Percentiles rank a stretch among this genome's conserved stretches.
Evolutionary conservation across 2,329 filamentous ascomycete species (phyloP).

Genomic region (Penicillium sp.): DNA sequence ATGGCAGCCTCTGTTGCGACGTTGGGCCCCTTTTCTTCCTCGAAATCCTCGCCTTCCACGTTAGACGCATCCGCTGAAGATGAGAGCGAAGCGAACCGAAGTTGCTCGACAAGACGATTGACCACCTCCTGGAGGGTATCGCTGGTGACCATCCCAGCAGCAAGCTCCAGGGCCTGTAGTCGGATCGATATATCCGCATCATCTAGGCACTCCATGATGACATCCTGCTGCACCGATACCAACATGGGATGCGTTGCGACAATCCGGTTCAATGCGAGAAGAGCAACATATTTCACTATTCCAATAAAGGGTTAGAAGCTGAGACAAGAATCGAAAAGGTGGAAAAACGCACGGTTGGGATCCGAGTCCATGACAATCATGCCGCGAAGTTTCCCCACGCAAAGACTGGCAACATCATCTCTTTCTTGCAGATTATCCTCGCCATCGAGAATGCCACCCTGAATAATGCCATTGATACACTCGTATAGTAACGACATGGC

Average conservation of each 20-base stretch:
- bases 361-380: slow-evolving; percentile 95
- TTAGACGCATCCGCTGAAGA: slow-evolving; percentile 39
- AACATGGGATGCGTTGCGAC: slow-evolving; percentile 85
- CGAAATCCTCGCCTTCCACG: slow-evolving; percentile 8
- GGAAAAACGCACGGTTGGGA: slow-evolving; percentile 73
- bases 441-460: slow-evolving; percentile 88
- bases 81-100: slow-evolving; percentile 63
- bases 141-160: slow-evolving; percentile 88
- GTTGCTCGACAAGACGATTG: slow-evolving; percentile 82
- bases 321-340: not conserved
- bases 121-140: slow-evolving; percentile 86
- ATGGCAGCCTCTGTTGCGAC: slow-evolving; percentile 52
- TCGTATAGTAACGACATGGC: slow-evolving; percentile 99
- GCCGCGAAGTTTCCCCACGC: slow-evolving; percentile 87
- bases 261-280: slow-evolving; percentile 95
- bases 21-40: not conserved
- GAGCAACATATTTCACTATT: slow-evolving; percentile 91
- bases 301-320: slow-evolving; percentile 11
- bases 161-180: slow-evolving; percentile 86
- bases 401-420: slow-evolving; percentile 89
- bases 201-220: slow-evolving; percentile 94
- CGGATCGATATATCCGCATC: slow-evolving; percentile 95
- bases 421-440: slow-evolving; percentile 78
- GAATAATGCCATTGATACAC: slow-evolving; percentile 97
- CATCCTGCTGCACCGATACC: slow-evolving; percentile 90